phyloP scores from a whole-genome alignment of 148 eudicot genomes.

The Tetragonia tetragonoides region DNA sequence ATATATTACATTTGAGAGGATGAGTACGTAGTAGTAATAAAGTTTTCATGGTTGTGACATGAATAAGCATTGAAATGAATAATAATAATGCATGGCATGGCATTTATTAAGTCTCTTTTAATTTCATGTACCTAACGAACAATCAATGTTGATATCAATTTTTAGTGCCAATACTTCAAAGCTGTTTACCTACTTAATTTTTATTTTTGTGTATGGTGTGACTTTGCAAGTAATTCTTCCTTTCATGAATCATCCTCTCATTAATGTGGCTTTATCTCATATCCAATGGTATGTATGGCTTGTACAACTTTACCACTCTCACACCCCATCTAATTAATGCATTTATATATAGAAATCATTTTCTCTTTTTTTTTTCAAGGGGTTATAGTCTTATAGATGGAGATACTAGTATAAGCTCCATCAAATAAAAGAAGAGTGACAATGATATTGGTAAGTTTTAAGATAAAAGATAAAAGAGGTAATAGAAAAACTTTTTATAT shows the following conservation, averaged over 20 bases:
- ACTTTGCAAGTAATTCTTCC: slow-evolving; percentile 4
- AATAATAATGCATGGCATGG: not conserved
- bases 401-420: too few species aligned
- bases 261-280: not conserved
- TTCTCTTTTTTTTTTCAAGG: too few species aligned
- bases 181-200: slow-evolving; percentile 14
- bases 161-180: not conserved
- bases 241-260: slow-evolving; percentile 3
- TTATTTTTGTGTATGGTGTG: slow-evolving; percentile 11
- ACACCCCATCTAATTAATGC: not conserved
- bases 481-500: too few species aligned
- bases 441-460: too few species aligned
- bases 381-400: too few species aligned
- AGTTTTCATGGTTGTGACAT: slow-evolving; percentile 11
- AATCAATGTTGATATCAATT: slow-evolving; percentile 15
- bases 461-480: too few species aligned
- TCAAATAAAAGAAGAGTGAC: too few species aligned
- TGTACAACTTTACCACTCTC: not conserved
- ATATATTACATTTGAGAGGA: too few species aligned
- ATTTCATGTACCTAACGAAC: slow-evolving; percentile 13
- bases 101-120: slow-evolving; percentile 12
- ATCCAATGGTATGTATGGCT: not conserved
- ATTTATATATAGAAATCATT: not conserved
- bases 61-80: slow-evolving; percentile 1
- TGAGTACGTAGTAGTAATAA: not conserved